A percentile compares a stretch with the other conserved stretches of the same genome.
phyloP scores from a whole-genome alignment of 805 yeast species.

The Saturnispora mendoncae region DNA sequence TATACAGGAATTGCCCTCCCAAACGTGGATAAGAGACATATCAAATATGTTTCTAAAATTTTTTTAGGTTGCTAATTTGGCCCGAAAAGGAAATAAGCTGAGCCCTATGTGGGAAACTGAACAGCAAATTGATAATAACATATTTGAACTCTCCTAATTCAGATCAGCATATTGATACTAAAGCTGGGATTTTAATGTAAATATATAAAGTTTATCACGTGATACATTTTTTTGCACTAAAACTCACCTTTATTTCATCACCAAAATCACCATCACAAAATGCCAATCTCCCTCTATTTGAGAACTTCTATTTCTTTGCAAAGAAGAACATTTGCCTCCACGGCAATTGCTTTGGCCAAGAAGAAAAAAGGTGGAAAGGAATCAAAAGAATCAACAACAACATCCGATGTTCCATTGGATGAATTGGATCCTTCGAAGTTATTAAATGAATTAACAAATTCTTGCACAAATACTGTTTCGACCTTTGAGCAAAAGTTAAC shows the following conservation, averaged over 20 bases:
- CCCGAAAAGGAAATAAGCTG: neutral
- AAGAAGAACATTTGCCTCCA: slow-evolving; percentile 8
- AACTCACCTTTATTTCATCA: too few species aligned
- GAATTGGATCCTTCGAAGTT: slow-evolving; percentile 27
- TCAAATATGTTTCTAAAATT: neutral
- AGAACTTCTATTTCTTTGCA: too few species aligned
- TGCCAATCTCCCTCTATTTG: too few species aligned
- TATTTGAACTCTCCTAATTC: too few species aligned
- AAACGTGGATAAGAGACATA: neutral
- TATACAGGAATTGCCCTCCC: neutral
- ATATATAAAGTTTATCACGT: too few species aligned
- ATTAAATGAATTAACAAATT: slow-evolving; percentile 31
- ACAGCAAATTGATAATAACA: too few species aligned
- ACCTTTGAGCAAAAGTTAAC: slow-evolving; percentile 46
- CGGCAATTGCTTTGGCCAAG: slow-evolving; percentile 11
- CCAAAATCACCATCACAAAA: too few species aligned
- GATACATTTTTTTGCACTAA: too few species aligned
- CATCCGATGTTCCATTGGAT: slow-evolving; percentile 16
- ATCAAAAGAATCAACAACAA: slow-evolving; percentile 7
- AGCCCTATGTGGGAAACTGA: too few species aligned
- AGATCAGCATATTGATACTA: too few species aligned
- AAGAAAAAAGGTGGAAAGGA: slow-evolving; percentile 11
- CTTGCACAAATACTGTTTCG: slow-evolving; percentile 42
- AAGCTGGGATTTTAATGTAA: too few species aligned
- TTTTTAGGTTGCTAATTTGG: neutral